Base-by-base conservation (phyloP, 129 eudicot species). In the Sambucus nigra region DNA sequence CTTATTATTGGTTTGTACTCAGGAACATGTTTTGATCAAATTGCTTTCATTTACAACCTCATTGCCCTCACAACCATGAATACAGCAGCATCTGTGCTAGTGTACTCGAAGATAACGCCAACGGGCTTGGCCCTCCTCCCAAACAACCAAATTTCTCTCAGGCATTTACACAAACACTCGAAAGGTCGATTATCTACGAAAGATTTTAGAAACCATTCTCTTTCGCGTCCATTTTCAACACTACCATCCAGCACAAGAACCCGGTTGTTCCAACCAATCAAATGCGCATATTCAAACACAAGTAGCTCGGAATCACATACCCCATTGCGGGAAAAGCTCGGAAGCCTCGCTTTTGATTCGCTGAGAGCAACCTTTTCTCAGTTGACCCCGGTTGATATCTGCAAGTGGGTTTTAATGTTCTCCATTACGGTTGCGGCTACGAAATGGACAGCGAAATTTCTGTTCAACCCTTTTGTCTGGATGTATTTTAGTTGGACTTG, bases 401-500 rank as follows among this genome's bases (percentile, higher is more conserved):
- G 75, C 51, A 87, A 82, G 57, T 76, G 80, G 88, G 57, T 32
- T 45, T 25, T 71, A 50, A 25, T 82, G 3, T 60, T 75, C 5
- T 67, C 72, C 5, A 1, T 71, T 48, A 86, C 77, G 16, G 16
- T 71, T 26, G 80, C 69, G 0, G 73, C 67, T 5, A 51, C 65
- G 9, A 82, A 79, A 65, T 82, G 85, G 93, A 60, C 54, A 4
- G 28, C 73, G 7, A 68, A 53, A 52, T 19, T 69, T 39, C 14
- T 73, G 32, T 52, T 76, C 1, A 87, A 66, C 48, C 96, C 96
- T 7, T 87, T 87, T 55, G 63, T 87, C 41, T 87, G 96, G 96
- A 73, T 76, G 93, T 87, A 82, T 47, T 76, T 82, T 60, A 82
- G 96, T 67, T 82, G 88, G 93, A 76, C 82, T 5, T 79, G 96